phyloP scores from a whole-genome alignment of 306 rosid species.

The Vicia faba region DNA sequence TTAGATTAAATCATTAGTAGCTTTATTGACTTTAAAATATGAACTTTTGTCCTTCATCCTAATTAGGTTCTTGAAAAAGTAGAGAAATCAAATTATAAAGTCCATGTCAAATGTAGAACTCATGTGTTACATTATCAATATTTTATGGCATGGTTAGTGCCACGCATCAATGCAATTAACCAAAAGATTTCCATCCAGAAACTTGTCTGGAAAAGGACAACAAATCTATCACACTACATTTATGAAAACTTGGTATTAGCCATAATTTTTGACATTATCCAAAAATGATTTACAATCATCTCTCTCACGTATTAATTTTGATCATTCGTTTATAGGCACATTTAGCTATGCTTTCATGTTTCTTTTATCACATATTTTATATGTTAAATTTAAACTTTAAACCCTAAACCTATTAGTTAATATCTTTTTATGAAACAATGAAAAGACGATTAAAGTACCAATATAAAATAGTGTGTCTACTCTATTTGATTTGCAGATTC shows the following conservation, averaged over 20 bases:
- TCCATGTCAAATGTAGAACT: neutral
- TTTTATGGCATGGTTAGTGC: conserved; percentile 10
- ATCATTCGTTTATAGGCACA: neutral
- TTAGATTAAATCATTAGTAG: neutral
- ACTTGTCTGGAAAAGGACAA: conserved; percentile 1
- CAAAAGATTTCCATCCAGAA: conserved; percentile 1
- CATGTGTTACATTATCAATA: neutral
- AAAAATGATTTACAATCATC: neutral
- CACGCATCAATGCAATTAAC: neutral
- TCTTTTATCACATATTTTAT: neutral
- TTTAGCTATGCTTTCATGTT: neutral
- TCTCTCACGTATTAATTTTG: neutral
- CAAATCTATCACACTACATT: neutral
- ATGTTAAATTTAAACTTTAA: too few species aligned
- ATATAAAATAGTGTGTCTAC: too few species aligned
- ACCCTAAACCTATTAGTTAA: too few species aligned
- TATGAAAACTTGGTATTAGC: neutral
- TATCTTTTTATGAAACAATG: neutral
- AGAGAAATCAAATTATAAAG: neutral
- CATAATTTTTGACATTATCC: neutral
- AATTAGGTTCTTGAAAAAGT: neutral
- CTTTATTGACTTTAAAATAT: neutral
- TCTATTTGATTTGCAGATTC: too few species aligned
- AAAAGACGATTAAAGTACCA: neutral
- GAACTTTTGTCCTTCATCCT: neutral